Percentiles rank a stretch among this genome's conserved stretches.
Evolutionary conservation across 768 basidiomycete species (phyloP).

Genomic region (Auricularia sp.): DNA sequence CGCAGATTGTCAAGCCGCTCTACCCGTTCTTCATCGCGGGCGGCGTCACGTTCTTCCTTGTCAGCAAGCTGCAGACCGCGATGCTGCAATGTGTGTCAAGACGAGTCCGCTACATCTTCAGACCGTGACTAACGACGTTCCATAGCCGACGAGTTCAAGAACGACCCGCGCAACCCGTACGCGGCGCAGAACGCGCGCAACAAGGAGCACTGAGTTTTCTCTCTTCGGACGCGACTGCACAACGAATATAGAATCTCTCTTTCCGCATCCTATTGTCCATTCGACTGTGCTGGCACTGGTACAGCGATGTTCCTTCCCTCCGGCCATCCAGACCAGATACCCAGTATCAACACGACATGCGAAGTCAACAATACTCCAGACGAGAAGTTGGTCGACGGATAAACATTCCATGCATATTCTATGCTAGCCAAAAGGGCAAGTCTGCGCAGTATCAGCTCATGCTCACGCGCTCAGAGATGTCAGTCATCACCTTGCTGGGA

Average conservation of each 20-base stretch:
- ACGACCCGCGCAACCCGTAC: constrained; percentile 77
- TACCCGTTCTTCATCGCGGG: constrained; percentile 74
- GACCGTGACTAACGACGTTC: neutral
- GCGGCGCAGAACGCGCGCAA: constrained; percentile 60
- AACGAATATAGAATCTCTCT: neutral
- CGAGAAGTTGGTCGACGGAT: constrained; percentile 65
- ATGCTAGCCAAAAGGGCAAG: constrained; percentile 48
- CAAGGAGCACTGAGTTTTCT: constrained; percentile 26
- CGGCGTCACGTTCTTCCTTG: constrained; percentile 53
- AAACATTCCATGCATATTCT: constrained; percentile 85
- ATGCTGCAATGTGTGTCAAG: constrained; percentile 58
- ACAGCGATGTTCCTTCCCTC: constrained; percentile 17
- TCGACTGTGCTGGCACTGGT: neutral
- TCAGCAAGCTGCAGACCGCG: constrained; percentile 56
- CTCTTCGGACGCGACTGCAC: neutral
- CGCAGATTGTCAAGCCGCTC: constrained; percentile 59
- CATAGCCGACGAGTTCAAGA: constrained; percentile 55
- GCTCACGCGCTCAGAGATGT: constrained; percentile 6
- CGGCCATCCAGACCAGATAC: constrained; percentile 44
- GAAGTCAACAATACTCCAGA: constrained; percentile 45
- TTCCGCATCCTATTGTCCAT: neutral
- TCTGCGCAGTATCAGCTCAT: constrained; percentile 29
- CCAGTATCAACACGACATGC: constrained; percentile 42
- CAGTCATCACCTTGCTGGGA: constrained; percentile 46
- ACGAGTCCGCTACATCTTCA: neutral